phyloP scores from a whole-genome alignment of 139 green algal species.

The Chlamydomonas sp. region DNA sequence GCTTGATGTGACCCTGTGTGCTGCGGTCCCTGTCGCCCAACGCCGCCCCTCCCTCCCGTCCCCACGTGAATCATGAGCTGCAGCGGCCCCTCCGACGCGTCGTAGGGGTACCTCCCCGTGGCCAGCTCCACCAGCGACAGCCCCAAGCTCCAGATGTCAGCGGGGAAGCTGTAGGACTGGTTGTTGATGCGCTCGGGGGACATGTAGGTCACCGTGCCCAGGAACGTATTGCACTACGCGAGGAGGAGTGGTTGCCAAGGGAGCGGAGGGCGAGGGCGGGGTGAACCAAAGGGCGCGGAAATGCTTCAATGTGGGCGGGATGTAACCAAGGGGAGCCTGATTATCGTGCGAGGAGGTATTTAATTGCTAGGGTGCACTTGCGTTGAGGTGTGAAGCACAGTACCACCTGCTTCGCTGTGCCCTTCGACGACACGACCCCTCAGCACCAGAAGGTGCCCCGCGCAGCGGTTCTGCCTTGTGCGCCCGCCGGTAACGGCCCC shows the following conservation, averaged over 20 bases:
- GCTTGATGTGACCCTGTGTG: too few relatives aligned
- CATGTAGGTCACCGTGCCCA: constrained; percentile 98
- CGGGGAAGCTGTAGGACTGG: constrained; percentile 78
- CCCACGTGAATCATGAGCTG: constrained; percentile 85
- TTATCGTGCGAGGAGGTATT: too few relatives aligned
- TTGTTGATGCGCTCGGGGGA: constrained; percentile 94
- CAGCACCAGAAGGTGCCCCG: too few relatives aligned
- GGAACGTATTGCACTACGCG: constrained; percentile 84
- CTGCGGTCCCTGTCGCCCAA: too few relatives aligned
- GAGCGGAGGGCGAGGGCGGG: background rate
- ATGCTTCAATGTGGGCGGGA: too few relatives aligned
- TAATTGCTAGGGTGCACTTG: background rate
- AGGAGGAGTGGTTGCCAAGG: background rate
- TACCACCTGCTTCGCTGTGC: too few relatives aligned
- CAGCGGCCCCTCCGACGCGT: constrained; percentile 72
- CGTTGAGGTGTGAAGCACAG: background rate
- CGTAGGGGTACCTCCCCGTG: constrained; percentile 92
- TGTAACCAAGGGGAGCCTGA: too few relatives aligned
- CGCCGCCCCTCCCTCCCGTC: background rate
- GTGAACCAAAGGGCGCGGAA: background rate
- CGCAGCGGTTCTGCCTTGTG: too few relatives aligned
- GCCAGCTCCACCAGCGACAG: constrained; percentile 91
- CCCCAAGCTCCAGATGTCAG: constrained; percentile 91
- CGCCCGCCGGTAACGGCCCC: too few relatives aligned
- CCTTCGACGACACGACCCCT: too few relatives aligned